Conservation (phyloP, 805 yeast species). For the Wickerhamiella cacticola region DNA sequence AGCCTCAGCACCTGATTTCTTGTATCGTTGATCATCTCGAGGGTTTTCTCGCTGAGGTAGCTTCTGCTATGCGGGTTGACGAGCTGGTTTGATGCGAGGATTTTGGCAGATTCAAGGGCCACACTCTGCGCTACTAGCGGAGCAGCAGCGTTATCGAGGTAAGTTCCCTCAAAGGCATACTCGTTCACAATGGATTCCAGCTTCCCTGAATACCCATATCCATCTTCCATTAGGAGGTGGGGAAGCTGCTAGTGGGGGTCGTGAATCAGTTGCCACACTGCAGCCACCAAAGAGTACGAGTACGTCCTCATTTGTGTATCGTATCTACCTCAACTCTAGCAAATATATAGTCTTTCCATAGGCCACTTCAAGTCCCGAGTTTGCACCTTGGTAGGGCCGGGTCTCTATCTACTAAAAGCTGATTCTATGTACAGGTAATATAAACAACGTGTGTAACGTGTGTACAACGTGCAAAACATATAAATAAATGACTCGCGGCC, state of each 20-base stretch:
- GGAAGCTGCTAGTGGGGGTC: neutral
- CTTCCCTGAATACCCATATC: constrained; percentile 11
- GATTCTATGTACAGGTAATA: too few relatives aligned
- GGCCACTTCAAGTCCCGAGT: too few relatives aligned
- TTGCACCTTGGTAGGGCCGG: too few relatives aligned
- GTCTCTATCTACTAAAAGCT: too few relatives aligned
- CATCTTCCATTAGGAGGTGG: neutral
- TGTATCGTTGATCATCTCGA: constrained; percentile 23
- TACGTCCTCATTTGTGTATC: too few relatives aligned
- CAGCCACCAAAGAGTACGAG: too few relatives aligned
- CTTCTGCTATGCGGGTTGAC: constrained; percentile 38
- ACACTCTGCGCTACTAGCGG: constrained; percentile 29
- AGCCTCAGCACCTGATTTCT: constrained; percentile 27
- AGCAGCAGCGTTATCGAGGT: constrained; percentile 37
- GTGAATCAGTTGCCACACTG: neutral
- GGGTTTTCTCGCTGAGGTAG: constrained; percentile 26
- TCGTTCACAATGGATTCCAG: constrained; percentile 16
- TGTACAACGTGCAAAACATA: too few relatives aligned
- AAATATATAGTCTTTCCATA: too few relatives aligned
- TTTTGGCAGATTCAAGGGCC: constrained; percentile 22
- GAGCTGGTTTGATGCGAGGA: constrained; percentile 22
- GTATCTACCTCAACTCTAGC: too few relatives aligned
- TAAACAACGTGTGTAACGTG: too few relatives aligned
- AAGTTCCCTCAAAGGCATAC: constrained; percentile 19
- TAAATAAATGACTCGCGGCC: too few relatives aligned